These are phyloP conservation scores for Sphagnum contortum DNA, from an alignment of 225 moss, liverwort and hornwort genomes.

Conservation along the genomic window DNA sequence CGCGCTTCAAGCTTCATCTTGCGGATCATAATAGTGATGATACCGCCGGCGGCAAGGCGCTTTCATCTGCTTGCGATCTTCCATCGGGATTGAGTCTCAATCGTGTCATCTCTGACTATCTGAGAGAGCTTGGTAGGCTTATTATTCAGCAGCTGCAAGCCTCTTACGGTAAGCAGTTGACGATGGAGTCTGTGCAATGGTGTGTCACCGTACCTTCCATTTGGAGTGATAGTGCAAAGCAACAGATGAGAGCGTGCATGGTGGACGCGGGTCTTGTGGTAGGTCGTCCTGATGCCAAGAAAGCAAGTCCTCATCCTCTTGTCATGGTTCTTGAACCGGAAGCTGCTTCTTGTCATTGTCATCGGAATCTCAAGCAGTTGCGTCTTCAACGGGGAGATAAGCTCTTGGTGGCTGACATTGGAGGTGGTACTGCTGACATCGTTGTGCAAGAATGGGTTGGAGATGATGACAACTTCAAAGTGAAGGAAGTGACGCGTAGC, in stretches of 20 bases:
- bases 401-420: slow-evolving; percentile 58
- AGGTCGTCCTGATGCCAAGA: slow-evolving; percentile 6
- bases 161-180: slow-evolving; percentile 7
- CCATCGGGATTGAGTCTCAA: slow-evolving; percentile 18
- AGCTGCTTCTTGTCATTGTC: slow-evolving; percentile 47
- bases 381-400: slow-evolving; percentile 25
- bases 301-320: slow-evolving; percentile 21
- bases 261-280: slow-evolving; percentile 37
- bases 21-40: slow-evolving; percentile 10
- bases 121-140: slow-evolving; percentile 21
- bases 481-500: slow-evolving; percentile 36
- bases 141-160: slow-evolving; percentile 13
- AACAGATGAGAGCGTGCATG: slow-evolving; percentile 28
- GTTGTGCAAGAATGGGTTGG: slow-evolving; percentile 40
- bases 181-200: slow-evolving; percentile 37
- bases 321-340: slow-evolving; percentile 58
- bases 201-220: slow-evolving; percentile 54
- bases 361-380: slow-evolving; percentile 3
- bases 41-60: neutral
- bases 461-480: slow-evolving; percentile 6
- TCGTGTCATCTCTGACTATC: slow-evolving; percentile 39
- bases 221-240: slow-evolving; percentile 36
- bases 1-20: slow-evolving; percentile 50
- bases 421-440: slow-evolving; percentile 41
- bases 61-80: slow-evolving; percentile 10